Evolutionary conservation across 495 filamentous ascomycete species (phyloP).

Genomic region (Sordaria brevicollis): DNA sequence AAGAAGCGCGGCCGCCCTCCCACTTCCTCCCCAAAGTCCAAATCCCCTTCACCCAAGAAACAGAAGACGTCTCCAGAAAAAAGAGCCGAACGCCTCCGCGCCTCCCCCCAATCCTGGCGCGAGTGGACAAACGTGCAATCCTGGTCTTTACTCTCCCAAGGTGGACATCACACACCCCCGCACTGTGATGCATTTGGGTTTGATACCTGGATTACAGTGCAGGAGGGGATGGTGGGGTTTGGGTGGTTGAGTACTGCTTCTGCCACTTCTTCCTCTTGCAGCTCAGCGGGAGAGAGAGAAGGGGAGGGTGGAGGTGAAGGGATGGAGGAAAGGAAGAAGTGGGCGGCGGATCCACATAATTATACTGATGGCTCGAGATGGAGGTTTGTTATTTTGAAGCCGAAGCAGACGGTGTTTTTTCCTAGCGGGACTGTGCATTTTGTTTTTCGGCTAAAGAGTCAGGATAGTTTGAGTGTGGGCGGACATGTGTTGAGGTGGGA

Average conservation of each 20-base stretch:
- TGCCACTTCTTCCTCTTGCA: too few relatives aligned
- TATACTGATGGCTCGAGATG: not conserved
- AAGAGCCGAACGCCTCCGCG: not conserved
- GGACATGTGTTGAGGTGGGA: not conserved
- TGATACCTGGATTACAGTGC: not conserved
- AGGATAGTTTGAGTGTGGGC: not conserved
- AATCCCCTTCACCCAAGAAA: not conserved
- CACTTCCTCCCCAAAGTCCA: not conserved
- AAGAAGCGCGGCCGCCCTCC: not conserved
- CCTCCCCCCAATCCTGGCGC: not conserved
- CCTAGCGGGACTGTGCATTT: not conserved
- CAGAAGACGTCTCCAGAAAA: not conserved
- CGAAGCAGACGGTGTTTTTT: not conserved
- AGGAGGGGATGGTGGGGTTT: not conserved
- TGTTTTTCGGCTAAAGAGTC: not conserved
- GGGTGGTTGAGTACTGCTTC: not conserved
- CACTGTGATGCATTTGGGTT: not conserved
- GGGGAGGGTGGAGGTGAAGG: too few relatives aligned
- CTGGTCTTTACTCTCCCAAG: not conserved
- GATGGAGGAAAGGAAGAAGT: not conserved
- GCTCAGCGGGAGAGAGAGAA: too few relatives aligned
- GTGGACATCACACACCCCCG: not conserved
- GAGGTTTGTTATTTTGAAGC: not conserved
- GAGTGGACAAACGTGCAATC: not conserved
- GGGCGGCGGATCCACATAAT: not conserved